phyloP scores from a whole-genome alignment of 1,139 yeast species.

The Yamadazyma triangularis region DNA sequence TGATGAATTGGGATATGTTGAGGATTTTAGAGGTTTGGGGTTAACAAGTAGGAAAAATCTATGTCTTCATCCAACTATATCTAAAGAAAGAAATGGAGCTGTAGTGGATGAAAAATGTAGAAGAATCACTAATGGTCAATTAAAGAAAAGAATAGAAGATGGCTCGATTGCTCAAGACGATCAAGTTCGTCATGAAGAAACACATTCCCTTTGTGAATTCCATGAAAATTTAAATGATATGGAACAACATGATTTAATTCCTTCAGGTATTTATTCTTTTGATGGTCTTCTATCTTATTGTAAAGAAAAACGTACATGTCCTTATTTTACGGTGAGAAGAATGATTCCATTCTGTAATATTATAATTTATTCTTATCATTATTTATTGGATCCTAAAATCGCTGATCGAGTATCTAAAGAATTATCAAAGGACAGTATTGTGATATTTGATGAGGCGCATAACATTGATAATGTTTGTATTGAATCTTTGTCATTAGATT shows the following conservation, averaged over 20 bases:
- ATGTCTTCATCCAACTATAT: conserved; percentile 84
- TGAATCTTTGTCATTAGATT: conserved; percentile 85
- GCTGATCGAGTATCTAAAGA: conserved; percentile 94
- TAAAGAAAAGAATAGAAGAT: conserved; percentile 59
- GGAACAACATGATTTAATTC: conserved; percentile 85
- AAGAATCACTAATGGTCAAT: conserved; percentile 87
- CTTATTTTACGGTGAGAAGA: conserved; percentile 95
- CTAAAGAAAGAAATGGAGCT: conserved; percentile 83
- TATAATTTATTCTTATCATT: conserved; percentile 93
- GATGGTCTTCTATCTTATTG: conserved; percentile 78
- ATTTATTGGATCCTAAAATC: conserved; percentile 91
- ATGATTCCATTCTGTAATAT: conserved; percentile 96
- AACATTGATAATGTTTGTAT: conserved; percentile 98
- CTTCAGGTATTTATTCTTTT: conserved; percentile 92
- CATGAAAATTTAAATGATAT: conserved; percentile 85
- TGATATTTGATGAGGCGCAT: conserved; percentile 97
- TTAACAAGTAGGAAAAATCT: conserved; percentile 90
- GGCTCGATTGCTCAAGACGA: conserved; percentile 53
- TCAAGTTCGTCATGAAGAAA: conserved; percentile 36
- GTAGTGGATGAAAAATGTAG: conserved; percentile 96
- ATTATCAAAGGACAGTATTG: conserved; percentile 85
- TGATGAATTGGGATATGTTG: conserved; percentile 75
- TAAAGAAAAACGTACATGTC: conserved; percentile 77
- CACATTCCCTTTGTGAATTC: conserved; percentile 54
- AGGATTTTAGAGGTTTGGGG: conserved; percentile 90